Evolutionary conservation across 441 rosid species (phyloP), one percentile per base, ranked within the genome.

Genomic region (Gossypium aridum): DNA sequence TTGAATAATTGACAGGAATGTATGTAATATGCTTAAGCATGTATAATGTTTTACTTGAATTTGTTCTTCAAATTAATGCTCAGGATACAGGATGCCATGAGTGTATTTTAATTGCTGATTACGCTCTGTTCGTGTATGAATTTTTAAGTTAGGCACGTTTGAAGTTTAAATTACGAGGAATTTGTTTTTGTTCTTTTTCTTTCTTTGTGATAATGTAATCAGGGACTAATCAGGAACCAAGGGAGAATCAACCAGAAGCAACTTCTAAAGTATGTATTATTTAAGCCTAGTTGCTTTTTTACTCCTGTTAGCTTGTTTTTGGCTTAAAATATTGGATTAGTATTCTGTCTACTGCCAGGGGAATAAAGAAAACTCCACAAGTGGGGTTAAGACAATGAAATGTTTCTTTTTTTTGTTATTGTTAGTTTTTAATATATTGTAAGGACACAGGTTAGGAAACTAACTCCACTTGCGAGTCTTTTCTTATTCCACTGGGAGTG

Each of bases 261-360:
- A 62, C 76, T 71, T 17, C 54, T 37, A 49, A 64, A 12, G 92
- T 89, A 85, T 78, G 89, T 80, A 59, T 80, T 47, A 8, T 19
- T 55, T 55, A 55, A 17, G 7, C 26, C 10, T 47, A 16, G 16
- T 63, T 63, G 16, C 13, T 19, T 28, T 61, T 61, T 7, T 72
- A 3, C 19, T 62, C 43, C 56, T 64, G 43, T 1, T 37, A 37
- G 43, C 43, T 37, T 37, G 43, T 37, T 37, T 37, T 37, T 37
- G 43, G 43, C 43, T 37, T 37, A 7, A 37, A 37, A 7, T 37
- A 37, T 37, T 37, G 10, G 43, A 37, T 37, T 7, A 37, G 43
- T 37, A 37, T 37, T 37, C 43, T 37, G 43, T 37, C 43, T 8
- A 7, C 43, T 37, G 43, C 43, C 43, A 37, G 43, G 43, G 43